phyloP scores from a whole-genome alignment of 1,284 basidiomycete species.

The Thelephora terrestris region DNA sequence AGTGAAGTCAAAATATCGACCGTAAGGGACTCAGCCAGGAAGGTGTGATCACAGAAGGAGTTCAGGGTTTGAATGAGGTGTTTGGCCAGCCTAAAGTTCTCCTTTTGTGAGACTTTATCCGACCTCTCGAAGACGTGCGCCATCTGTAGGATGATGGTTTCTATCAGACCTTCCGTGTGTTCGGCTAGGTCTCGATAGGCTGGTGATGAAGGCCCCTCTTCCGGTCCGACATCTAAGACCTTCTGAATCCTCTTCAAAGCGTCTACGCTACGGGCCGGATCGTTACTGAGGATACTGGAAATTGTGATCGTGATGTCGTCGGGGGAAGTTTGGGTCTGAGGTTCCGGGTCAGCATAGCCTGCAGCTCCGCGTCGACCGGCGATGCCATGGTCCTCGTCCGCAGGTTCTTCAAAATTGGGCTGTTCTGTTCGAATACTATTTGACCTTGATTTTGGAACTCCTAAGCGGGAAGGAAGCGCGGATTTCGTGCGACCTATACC shows the following conservation, averaged over 20 bases:
- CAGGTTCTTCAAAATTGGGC: conserved; percentile 1
- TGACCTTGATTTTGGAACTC: conserved; percentile 39
- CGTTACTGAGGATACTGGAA: conserved; percentile 77
- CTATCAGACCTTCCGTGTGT: conserved; percentile 78
- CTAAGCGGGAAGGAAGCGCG: conserved; percentile 61
- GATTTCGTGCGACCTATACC: conserved; percentile 45
- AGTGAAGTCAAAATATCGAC: conserved; percentile 72
- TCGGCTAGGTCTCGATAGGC: conserved; percentile 73
- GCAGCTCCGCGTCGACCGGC: neutral
- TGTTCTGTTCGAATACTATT: conserved; percentile 13
- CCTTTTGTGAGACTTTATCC: conserved; percentile 59
- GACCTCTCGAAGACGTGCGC: conserved; percentile 78
- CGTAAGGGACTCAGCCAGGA: conserved; percentile 74
- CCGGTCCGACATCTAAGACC: conserved; percentile 64
- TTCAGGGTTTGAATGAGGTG: conserved; percentile 93
- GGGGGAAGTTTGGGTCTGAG: conserved; percentile 14
- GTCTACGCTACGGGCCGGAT: conserved; percentile 81
- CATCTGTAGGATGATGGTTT: conserved; percentile 85
- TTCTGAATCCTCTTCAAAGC: conserved; percentile 88
- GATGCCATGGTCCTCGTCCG: neutral
- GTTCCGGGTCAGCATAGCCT: conserved; percentile 8
- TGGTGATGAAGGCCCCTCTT: conserved; percentile 54
- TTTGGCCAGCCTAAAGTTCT: conserved; percentile 87
- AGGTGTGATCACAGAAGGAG: conserved; percentile 80
- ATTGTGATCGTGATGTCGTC: conserved; percentile 71